Conservation (phyloP, 2,329 filamentous ascomycete genomes). For the Ceratocystis smalleyi region DNA sequence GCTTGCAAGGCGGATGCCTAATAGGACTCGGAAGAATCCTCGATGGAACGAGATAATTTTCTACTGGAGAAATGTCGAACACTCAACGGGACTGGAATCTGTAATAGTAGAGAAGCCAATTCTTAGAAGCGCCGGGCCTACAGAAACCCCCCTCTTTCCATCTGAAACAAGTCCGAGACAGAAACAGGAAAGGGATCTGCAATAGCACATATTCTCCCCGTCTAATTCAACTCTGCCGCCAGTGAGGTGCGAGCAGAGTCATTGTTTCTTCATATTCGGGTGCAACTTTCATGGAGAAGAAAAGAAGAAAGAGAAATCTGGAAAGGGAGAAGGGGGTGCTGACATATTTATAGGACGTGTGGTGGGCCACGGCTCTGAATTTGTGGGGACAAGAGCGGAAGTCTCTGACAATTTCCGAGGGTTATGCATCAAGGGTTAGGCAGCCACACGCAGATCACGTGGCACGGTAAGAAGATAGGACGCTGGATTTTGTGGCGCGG, state of each 20-base stretch:
- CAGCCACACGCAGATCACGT: not conserved
- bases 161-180: conserved; percentile 15
- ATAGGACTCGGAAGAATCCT: not conserved
- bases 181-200: conserved; percentile 16
- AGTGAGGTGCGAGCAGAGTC: conserved; percentile 30
- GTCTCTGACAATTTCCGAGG: not conserved
- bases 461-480: not conserved
- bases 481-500: not conserved
- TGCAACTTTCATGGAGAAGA: conserved; percentile 38
- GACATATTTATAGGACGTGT: conserved; percentile 11
- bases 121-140: conserved; percentile 42
- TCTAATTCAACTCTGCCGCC: conserved; percentile 41
- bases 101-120: conserved; percentile 38
- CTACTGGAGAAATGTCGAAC: conserved; percentile 33
- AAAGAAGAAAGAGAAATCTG: conserved; percentile 24
- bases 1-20: not conserved
- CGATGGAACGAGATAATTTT: not conserved
- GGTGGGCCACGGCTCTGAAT: not conserved
- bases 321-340: conserved; percentile 5
- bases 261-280: conserved; percentile 39
- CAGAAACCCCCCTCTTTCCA: conserved; percentile 12
- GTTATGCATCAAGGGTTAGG: not conserved
- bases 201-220: conserved; percentile 38
- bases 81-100: conserved; percentile 47
- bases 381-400: not conserved